Conservation (phyloP, 2,329 filamentous ascomycete species). For the Diaporthe capsici region DNA sequence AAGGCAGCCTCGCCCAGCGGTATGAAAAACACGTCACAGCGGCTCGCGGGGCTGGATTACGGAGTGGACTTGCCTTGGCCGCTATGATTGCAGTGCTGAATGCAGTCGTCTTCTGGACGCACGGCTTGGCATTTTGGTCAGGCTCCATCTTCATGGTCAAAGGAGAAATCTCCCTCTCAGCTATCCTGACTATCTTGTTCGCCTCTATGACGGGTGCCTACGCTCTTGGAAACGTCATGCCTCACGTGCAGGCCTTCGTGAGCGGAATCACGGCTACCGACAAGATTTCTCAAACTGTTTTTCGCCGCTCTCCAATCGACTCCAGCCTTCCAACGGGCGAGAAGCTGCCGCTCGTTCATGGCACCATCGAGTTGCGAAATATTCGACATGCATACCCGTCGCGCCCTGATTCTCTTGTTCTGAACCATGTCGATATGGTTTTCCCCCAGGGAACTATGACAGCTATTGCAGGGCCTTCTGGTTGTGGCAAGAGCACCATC, state of each 20-base stretch:
- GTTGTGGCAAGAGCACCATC: conserved; percentile 94
- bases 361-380: conserved; percentile 83
- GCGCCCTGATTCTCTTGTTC: conserved; percentile 88
- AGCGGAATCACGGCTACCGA: conserved; percentile 85
- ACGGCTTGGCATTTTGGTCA: conserved; percentile 90
- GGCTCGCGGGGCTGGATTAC: conserved; percentile 83
- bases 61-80: conserved; percentile 79
- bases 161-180: conserved; percentile 75
- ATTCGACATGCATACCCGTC: conserved; percentile 96
- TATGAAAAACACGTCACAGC: conserved; percentile 82
- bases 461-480: conserved; percentile 92
- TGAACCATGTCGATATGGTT: conserved; percentile 83
- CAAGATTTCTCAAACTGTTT: conserved; percentile 96
- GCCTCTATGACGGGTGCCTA: conserved; percentile 94
- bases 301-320: conserved; percentile 87
- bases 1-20: conserved; percentile 87
- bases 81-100: conserved; percentile 89
- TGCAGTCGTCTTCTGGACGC: conserved; percentile 86
- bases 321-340: conserved; percentile 78
- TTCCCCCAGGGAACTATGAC: conserved; percentile 93
- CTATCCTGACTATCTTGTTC: conserved; percentile 88
- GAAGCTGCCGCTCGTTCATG: conserved; percentile 79
- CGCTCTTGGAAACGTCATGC: conserved; percentile 87
- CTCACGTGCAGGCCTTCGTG: conserved; percentile 89
- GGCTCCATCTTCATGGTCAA: conserved; percentile 81